These are phyloP conservation scores for Nigrograna mackinnonii DNA, from an alignment of 2,329 filamentous ascomycete species.

Conservation along the genomic window DNA sequence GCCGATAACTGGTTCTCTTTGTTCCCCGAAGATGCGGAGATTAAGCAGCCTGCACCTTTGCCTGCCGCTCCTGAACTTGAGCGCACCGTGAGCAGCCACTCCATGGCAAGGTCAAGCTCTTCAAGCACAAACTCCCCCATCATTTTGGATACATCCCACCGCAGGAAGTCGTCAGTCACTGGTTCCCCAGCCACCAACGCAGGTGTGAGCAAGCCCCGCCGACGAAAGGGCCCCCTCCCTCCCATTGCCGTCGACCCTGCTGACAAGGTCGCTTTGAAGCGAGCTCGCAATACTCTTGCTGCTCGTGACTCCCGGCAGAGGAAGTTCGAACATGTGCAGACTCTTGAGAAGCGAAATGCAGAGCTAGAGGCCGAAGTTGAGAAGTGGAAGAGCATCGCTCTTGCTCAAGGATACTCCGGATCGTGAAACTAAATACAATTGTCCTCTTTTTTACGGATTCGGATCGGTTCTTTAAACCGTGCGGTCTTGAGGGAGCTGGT, in stretches of 20 bases:
- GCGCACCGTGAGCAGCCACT: conserved; percentile 44
- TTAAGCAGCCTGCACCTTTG: conserved; percentile 6
- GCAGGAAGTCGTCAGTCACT: conserved; percentile 46
- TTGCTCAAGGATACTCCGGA: conserved; percentile 40
- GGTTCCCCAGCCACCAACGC: conserved; percentile 65
- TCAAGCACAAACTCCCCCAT: conserved; percentile 41
- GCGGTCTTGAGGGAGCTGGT: conserved; percentile 40
- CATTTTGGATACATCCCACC: conserved; percentile 37
- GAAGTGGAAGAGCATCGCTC: conserved; percentile 46
- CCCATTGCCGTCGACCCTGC: conserved; percentile 75
- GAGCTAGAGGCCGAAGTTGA: conserved; percentile 62
- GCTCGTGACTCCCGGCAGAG: conserved; percentile 90
- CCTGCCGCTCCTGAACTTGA: conserved; percentile 39
- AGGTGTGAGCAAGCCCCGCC: conserved; percentile 70
- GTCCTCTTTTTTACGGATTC: conserved; percentile 25
- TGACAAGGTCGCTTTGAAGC: conserved; percentile 84
- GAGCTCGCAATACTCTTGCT: conserved; percentile 89
- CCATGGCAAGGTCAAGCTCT: conserved; percentile 37
- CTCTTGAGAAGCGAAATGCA: conserved; percentile 73
- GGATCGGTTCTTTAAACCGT: conserved; percentile 27
- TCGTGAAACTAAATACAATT: conserved; percentile 24
- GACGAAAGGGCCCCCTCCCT: conserved; percentile 79
- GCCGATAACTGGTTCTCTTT: conserved; percentile 72
- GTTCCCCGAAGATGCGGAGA: conserved; percentile 51
- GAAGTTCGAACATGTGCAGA: conserved; percentile 76